Conservation (phyloP, 305 asterid species). For the Solanum hybrid region DNA sequence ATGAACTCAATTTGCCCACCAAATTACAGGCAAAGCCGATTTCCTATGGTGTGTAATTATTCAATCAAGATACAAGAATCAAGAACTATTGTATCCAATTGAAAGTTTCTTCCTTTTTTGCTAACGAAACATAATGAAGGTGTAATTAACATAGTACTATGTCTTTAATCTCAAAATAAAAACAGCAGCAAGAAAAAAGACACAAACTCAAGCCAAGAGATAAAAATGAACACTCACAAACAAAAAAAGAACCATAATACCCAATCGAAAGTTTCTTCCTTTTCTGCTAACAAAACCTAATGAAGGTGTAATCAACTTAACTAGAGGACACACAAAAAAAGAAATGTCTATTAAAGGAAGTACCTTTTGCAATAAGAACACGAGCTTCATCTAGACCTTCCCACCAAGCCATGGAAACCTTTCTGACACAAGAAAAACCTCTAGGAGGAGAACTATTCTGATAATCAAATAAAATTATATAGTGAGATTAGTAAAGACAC, state of each 20-base stretch:
- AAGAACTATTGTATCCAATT: not conserved
- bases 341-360: not conserved
- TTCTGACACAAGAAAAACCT: not conserved
- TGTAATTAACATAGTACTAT: not conserved
- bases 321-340: not conserved
- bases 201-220: not conserved
- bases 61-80: not conserved
- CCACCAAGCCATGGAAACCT: slow-evolving; percentile 63
- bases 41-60: not conserved
- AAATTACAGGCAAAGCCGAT: not conserved
- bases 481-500: not conserved
- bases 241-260: not conserved
- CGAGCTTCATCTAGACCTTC: slow-evolving; percentile 57
- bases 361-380: slow-evolving; percentile 68
- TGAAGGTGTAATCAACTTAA: not conserved
- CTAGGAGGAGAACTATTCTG: not conserved
- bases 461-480: not conserved
- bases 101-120: not conserved
- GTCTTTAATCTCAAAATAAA: not conserved
- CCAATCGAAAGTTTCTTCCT: not conserved
- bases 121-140: not conserved
- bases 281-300: not conserved
- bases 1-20: not conserved
- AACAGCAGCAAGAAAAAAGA: not conserved
- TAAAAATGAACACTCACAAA: not conserved